Percentiles rank a stretch among this genome's conserved stretches.
Evolutionary conservation across 1,139 yeast species (phyloP).

Genomic region (Nakaseomyces nivariensis): DNA sequence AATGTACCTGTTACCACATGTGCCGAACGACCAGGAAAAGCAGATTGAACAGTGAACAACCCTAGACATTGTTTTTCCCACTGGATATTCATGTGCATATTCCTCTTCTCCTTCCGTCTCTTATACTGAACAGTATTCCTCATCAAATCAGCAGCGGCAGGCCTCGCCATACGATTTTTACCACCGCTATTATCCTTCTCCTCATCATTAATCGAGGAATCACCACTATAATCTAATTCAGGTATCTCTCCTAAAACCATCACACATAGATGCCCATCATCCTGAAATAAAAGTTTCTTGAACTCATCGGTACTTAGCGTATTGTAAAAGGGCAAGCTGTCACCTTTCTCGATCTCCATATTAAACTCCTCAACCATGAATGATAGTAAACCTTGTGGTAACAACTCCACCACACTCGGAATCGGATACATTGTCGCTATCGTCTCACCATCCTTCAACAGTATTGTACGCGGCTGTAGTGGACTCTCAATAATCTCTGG

Average conservation of each 20-base stretch:
- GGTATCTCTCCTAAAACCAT: conserved; percentile 76
- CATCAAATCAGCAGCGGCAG: conserved; percentile 18
- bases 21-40: conserved; percentile 85
- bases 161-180: background rate
- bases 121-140: conserved; percentile 24
- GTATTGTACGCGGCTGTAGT: conserved; percentile 42
- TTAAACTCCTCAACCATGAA: conserved; percentile 87
- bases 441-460: conserved; percentile 80
- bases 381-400: conserved; percentile 71
- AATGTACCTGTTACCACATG: conserved; percentile 91
- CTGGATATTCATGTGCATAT: conserved; percentile 36
- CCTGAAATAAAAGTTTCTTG: conserved; percentile 73
- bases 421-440: conserved; percentile 89
- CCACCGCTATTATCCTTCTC: conserved; percentile 12
- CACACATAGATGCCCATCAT: conserved; percentile 61
- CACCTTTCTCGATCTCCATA: conserved; percentile 85
- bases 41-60: conserved; percentile 71
- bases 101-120: conserved; percentile 22
- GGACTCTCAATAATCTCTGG: conserved; percentile 15
- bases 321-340: conserved; percentile 76
- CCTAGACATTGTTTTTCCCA: conserved; percentile 93
- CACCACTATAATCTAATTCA: conserved; percentile 37
- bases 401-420: conserved; percentile 40
- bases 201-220: conserved; percentile 3
- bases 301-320: conserved; percentile 65